Evolutionary conservation across 2,329 filamentous ascomycete genomes (phyloP).

Genomic region (Whalleya microplaca): DNA sequence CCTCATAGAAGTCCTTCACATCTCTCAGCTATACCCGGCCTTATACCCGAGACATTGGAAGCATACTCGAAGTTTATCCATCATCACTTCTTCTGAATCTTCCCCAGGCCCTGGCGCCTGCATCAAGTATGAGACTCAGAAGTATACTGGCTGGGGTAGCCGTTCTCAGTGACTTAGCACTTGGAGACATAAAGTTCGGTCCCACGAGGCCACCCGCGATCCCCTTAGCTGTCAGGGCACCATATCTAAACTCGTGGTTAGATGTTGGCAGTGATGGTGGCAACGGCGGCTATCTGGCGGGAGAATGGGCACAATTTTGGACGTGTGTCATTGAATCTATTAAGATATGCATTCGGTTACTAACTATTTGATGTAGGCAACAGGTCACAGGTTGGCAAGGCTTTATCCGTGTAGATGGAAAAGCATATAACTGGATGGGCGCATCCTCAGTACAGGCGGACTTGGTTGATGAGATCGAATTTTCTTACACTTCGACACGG

Average conservation of each 20-base stretch:
- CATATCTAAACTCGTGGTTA: constrained; percentile 75
- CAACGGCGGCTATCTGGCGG: constrained; percentile 69
- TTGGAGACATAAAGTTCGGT: constrained; percentile 57
- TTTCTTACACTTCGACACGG: constrained; percentile 72
- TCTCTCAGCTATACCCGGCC: constrained; percentile 8
- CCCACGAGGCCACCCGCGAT: constrained; percentile 69
- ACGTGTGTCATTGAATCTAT: constrained; percentile 9
- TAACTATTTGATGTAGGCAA: constrained; percentile 44
- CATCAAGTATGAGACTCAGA: constrained; percentile 33
- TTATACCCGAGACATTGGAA: neutral
- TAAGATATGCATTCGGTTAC: neutral
- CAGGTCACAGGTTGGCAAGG: constrained; percentile 68
- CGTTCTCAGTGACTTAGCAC: constrained; percentile 33
- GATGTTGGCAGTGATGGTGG: constrained; percentile 62
- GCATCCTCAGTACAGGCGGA: constrained; percentile 49
- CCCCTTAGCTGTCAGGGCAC: constrained; percentile 74
- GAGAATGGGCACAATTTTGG: constrained; percentile 59
- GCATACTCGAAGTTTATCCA: neutral
- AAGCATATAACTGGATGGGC: constrained; percentile 70
- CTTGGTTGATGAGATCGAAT: constrained; percentile 62
- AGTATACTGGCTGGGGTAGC: constrained; percentile 32
- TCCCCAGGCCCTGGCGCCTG: constrained; percentile 10
- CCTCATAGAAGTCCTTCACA: constrained; percentile 12
- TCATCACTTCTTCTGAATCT: neutral
- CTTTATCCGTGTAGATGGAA: constrained; percentile 69